Evolutionary conservation across 805 yeast genomes (phyloP).

Genomic region (Barnettozyma siamensis): DNA sequence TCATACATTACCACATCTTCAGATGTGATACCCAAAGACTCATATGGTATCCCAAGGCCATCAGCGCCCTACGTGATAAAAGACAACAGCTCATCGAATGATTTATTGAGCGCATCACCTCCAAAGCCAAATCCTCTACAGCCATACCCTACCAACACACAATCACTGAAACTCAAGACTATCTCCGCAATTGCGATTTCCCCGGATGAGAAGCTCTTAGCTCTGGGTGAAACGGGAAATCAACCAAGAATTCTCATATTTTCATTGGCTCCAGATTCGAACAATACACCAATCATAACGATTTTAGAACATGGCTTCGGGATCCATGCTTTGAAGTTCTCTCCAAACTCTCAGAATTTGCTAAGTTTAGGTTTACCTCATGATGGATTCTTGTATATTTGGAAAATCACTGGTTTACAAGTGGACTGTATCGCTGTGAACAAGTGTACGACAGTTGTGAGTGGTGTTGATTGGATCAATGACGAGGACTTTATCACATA

Average conservation of each 20-base stretch:
- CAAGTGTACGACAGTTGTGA: constrained; percentile 55
- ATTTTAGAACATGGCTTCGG: constrained; percentile 66
- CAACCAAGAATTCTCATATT: constrained; percentile 59
- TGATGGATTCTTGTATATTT: constrained; percentile 62
- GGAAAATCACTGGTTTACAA: constrained; percentile 38
- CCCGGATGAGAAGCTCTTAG: constrained; percentile 46
- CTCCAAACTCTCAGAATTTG: constrained; percentile 49
- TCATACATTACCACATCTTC: not conserved
- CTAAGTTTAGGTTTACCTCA: constrained; percentile 62
- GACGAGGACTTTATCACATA: constrained; percentile 44
- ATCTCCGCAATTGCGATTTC: constrained; percentile 55
- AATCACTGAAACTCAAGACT: constrained; percentile 39
- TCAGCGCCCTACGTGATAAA: constrained; percentile 1
- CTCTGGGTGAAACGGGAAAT: constrained; percentile 68
- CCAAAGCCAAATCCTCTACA: constrained; percentile 20
- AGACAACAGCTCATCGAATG: constrained; percentile 1
- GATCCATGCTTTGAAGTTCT: constrained; percentile 46
- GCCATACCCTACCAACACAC: not conserved
- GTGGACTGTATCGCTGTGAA: constrained; percentile 44
- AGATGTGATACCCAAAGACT: constrained; percentile 3
- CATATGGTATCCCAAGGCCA: constrained; percentile 10
- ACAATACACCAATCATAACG: constrained; percentile 43
- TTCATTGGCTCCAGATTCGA: constrained; percentile 47
- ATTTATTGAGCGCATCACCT: constrained; percentile 8
- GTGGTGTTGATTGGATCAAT: constrained; percentile 48